phyloP scores from a whole-genome alignment of 371 early-diverging fungal species.

The Actinomucor elegans region DNA sequence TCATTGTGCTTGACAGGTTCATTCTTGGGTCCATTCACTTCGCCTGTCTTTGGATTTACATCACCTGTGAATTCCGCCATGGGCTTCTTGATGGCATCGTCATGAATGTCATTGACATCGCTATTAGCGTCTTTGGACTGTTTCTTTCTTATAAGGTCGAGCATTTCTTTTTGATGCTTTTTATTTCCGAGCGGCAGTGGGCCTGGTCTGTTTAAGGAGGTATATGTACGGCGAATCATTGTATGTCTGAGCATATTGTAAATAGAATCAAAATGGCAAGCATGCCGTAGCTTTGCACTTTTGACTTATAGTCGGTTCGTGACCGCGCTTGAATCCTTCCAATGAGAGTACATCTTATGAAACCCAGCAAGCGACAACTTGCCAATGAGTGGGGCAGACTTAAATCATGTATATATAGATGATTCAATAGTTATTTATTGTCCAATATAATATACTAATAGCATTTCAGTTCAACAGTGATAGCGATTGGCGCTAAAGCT shows the following conservation, averaged over 20 bases:
- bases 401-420: too few relatives aligned
- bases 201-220: conserved; percentile 54
- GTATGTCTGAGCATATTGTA: conserved; percentile 18
- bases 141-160: conserved; percentile 61
- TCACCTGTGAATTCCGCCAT: conserved; percentile 70
- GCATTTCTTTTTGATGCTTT: conserved; percentile 74
- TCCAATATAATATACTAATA: too few relatives aligned
- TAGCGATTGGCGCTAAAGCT: too few relatives aligned
- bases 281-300: too few relatives aligned
- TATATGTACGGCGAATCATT: conserved; percentile 29
- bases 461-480: too few relatives aligned
- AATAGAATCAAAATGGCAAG: neutral
- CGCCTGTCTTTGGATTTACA: conserved; percentile 79
- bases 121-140: conserved; percentile 31
- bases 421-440: too few relatives aligned
- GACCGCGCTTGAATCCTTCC: too few relatives aligned
- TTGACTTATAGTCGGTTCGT: too few relatives aligned
- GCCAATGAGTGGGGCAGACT: too few relatives aligned
- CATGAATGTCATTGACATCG: conserved; percentile 47
- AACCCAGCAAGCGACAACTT: too few relatives aligned
- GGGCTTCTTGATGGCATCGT: conserved; percentile 57
- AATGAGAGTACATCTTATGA: too few relatives aligned
- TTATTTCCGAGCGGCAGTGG: conserved; percentile 77
- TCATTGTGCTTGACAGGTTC: conserved; percentile 86
- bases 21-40: conserved; percentile 70